Base-by-base conservation (phyloP, 352 stramenopile genomes). In the Paralagenidium karlingii region DNA sequence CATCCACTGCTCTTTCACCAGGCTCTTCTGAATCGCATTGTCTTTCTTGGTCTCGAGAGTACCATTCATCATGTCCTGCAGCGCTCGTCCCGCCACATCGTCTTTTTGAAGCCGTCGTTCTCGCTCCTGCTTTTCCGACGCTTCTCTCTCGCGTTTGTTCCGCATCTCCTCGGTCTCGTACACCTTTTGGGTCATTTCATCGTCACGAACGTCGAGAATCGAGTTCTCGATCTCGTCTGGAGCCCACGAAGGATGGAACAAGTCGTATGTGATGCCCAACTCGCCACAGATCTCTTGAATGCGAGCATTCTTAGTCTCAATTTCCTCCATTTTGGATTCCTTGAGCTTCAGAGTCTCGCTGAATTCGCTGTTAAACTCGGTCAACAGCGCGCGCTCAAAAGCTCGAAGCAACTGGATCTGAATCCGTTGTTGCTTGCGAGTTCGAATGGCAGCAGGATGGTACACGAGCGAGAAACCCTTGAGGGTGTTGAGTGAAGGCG, bases 31-130 rank as follows among this genome's bases (percentile, higher is more conserved):
- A 4, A 71, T 68, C 1, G 80, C 46, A 8, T 58, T 63, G 16
- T 95, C 82, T 40, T 90, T 94, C 43, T 89, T 92, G 2, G 71
- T 66, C 43, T 96, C 86, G 8, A 97, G 59, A 22, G 87, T 97
- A 19, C 87, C 88, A 51, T 94, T 62, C 88, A 97, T 97, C 88
- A 97, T 97, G 40, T 96, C 85, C 0, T 68, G 43, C 4, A 96
- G 51, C 5, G 80, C 84, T 2, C 84, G 80, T 0, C 67, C 68
- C 0, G 68, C 63, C 4, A 85, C 73, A 44, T 95, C 77, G 51
- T 95, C 84, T 27, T 87, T 82, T 22, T 87, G 66, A 1, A 67
- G 78, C 38, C 73, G 55, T 0, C 47, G 42, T 30, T 77, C 63
- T 1, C 68, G 44, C 22, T 56, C 60, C 8, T 49, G 38, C 3